A percentile compares a stretch with the other conserved stretches of the same genome.
Evolutionary conservation across 169 alveolate genomes (phyloP).

Genomic region (Theileria equi): DNA sequence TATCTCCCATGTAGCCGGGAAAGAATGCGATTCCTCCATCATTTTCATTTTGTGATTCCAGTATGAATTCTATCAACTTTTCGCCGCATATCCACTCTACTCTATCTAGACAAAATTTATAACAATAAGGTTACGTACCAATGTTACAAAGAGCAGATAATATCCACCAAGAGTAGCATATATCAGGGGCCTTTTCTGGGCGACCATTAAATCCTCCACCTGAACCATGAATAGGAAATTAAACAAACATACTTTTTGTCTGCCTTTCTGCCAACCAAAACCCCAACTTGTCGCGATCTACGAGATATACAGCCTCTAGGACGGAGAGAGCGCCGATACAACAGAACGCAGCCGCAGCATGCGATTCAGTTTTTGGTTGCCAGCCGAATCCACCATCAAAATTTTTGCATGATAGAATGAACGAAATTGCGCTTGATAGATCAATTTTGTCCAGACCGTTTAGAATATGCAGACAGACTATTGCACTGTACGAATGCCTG

Average conservation of each 20-base stretch:
- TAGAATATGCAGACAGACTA: constrained; percentile 84
- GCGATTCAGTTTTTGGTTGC: constrained; percentile 92
- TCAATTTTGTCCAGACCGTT: constrained; percentile 78
- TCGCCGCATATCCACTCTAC: constrained; percentile 83
- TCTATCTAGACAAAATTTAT: constrained; percentile 59
- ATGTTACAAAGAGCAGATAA: constrained; percentile 84
- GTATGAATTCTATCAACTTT: constrained; percentile 81
- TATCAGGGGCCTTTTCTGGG: constrained; percentile 95
- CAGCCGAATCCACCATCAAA: constrained; percentile 94
- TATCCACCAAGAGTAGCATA: constrained; percentile 97
- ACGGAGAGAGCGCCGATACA: constrained; percentile 80
- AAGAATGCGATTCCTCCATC: constrained; percentile 94
- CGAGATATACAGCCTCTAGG: constrained; percentile 48
- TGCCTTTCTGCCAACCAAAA: constrained; percentile 91
- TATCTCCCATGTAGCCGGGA: constrained; percentile 93
- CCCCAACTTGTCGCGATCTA: constrained; percentile 57
- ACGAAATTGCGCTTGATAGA: constrained; percentile 80
- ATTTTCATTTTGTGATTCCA: constrained; percentile 81
- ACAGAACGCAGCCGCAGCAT: constrained; percentile 95
- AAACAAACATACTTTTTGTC: constrained; percentile 68
- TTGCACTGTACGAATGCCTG: constrained; percentile 87
- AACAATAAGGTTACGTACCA: constrained; percentile 3
- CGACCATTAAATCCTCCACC: constrained; percentile 96
- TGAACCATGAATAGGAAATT: background rate
- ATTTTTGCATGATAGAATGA: constrained; percentile 86